Evolutionary conservation across 768 basidiomycete genomes (phyloP).

Genomic region (Dentipellis fragilis): DNA sequence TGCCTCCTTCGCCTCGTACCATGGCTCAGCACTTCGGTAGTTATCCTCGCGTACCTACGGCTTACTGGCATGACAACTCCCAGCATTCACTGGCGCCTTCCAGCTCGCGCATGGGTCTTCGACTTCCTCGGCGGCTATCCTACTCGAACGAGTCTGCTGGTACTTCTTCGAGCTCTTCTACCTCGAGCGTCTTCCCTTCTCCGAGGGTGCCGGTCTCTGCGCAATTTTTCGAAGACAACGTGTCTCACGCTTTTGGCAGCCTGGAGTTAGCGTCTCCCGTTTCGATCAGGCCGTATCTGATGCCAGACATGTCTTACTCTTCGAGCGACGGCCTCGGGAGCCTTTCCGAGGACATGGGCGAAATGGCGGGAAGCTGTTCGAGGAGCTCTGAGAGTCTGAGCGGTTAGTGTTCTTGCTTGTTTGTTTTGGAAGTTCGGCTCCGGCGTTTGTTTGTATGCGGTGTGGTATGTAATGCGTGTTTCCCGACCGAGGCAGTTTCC

Average conservation of each 20-base stretch:
- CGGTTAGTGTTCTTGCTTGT: neutral
- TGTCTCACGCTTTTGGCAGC: constrained; percentile 2
- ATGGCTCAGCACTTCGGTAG: neutral
- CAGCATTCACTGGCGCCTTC: neutral
- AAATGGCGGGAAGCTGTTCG: neutral
- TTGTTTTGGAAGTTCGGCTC: neutral
- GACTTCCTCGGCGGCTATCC: constrained; percentile 11
- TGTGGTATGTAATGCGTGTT: neutral
- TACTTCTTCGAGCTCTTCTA: neutral
- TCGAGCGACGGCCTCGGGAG: neutral
- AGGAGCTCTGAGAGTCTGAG: too few relatives aligned
- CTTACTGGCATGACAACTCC: constrained; percentile 1
- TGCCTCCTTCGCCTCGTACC: neutral
- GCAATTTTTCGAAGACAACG: constrained; percentile 2
- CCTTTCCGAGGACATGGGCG: neutral
- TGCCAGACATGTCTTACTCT: constrained; percentile 1
- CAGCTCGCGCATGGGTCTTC: neutral
- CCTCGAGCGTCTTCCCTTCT: constrained; percentile 1
- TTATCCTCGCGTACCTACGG: neutral
- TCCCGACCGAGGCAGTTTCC: too few relatives aligned
- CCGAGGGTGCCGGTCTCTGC: constrained; percentile 1
- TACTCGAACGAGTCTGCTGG: constrained; percentile 4
- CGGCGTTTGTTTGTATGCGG: neutral
- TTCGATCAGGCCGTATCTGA: constrained; percentile 10
- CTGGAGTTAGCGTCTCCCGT: constrained; percentile 12